Evolutionary conservation across 768 basidiomycete species (phyloP).

Genomic region (Auricularia sp.): DNA sequence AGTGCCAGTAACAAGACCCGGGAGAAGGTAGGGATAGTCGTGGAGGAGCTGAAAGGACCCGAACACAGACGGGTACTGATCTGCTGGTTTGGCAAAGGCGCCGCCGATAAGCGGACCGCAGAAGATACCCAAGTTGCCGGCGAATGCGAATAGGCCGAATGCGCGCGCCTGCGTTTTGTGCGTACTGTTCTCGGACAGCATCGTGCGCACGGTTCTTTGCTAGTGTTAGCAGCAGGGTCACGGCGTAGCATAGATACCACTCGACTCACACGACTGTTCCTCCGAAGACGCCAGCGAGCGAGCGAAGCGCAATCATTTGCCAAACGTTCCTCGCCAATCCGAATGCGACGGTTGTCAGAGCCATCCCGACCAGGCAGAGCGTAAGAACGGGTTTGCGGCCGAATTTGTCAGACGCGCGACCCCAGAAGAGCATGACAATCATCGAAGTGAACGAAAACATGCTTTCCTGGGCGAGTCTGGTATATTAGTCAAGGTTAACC

Average conservation of each 20-base stretch:
- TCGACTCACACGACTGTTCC: constrained; percentile 7
- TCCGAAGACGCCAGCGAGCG: constrained; percentile 26
- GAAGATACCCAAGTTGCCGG: constrained; percentile 8
- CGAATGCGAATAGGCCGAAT: constrained; percentile 10
- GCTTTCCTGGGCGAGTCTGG: constrained; percentile 4
- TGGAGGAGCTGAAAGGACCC: constrained; percentile 4
- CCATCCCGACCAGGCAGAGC: constrained; percentile 30
- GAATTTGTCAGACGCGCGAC: constrained; percentile 32
- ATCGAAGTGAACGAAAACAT: constrained; percentile 1
- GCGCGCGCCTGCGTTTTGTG: constrained; percentile 9
- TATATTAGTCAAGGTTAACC: too few species aligned
- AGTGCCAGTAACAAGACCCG: constrained; percentile 7
- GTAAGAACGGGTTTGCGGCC: constrained; percentile 34
- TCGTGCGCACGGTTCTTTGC: constrained; percentile 7
- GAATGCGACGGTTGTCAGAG: constrained; percentile 17
- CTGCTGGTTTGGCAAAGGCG: constrained; percentile 7
- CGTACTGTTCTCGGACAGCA: constrained; percentile 11
- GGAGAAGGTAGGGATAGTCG: constrained; percentile 11
- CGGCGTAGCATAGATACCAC: too few species aligned
- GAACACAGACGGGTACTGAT: constrained; percentile 7
- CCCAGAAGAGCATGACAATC: constrained; percentile 26
- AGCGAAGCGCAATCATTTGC: constrained; percentile 26
- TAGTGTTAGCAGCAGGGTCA: background rate
- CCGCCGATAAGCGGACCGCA: constrained; percentile 8
- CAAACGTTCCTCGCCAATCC: constrained; percentile 15